Percentiles rank a stretch among this genome's conserved stretches.
phyloP scores from a whole-genome alignment of 2,329 filamentous ascomycete species.

The Phoma sp. region DNA sequence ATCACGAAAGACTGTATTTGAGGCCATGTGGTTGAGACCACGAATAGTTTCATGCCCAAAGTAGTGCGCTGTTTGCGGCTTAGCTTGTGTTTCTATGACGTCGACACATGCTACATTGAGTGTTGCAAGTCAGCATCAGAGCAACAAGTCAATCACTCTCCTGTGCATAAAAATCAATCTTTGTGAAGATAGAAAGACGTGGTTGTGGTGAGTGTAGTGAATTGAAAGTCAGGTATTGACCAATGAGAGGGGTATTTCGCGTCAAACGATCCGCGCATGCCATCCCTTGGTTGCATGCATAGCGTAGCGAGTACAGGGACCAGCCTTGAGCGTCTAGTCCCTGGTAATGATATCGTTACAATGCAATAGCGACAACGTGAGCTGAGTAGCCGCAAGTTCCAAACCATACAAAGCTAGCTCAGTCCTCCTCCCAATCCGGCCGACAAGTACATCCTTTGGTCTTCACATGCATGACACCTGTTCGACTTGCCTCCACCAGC shows the following conservation, averaged over 20 bases:
- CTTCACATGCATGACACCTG: conserved; percentile 42
- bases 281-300: conserved; percentile 3
- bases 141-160: not conserved
- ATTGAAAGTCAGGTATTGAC: not conserved
- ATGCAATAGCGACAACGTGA: not conserved
- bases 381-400: not conserved
- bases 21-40: conserved; percentile 10
- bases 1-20: conserved; percentile 18
- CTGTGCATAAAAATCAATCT: not conserved
- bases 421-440: conserved; percentile 33
- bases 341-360: not conserved
- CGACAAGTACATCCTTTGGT: conserved; percentile 32
- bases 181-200: not conserved
- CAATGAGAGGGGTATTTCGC: not conserved
- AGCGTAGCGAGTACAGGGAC: conserved; percentile 16
- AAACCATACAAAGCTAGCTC: not conserved
- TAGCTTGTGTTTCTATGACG: conserved; percentile 13
- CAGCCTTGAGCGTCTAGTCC: conserved; percentile 11
- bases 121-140: conserved; percentile 5
- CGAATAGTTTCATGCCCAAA: conserved; percentile 15
- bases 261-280: conserved; percentile 7
- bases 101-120: conserved; percentile 19
- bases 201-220: not conserved
- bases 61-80: conserved; percentile 19
- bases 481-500: conserved; percentile 32